A percentile compares a stretch with the other conserved stretches of the same genome.
Conservation (phyloP, 768 basidiomycete genomes). For the Dacryopinax spathularia region DNA sequence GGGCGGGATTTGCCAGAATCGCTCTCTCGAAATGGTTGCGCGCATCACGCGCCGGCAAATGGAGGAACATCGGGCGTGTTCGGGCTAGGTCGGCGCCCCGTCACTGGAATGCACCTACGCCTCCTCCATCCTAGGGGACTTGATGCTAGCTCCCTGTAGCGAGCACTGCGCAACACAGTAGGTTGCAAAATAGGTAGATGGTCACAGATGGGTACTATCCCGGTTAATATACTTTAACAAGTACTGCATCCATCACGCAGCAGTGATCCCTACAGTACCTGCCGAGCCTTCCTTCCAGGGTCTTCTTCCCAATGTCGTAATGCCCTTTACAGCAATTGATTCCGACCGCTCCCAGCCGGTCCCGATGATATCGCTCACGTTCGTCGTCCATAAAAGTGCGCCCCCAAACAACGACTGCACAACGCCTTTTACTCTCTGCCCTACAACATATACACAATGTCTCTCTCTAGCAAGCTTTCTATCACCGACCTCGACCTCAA, state of each 20-base stretch:
- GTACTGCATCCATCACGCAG: background rate
- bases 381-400: background rate
- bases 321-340: background rate
- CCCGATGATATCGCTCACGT: conserved; percentile 4
- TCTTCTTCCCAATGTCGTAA: background rate
- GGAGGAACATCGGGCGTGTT: too few species aligned
- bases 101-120: too few species aligned
- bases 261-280: background rate
- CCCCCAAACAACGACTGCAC: background rate
- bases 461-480: conserved; percentile 85
- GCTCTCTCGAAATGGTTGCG: too few species aligned
- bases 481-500: conserved; percentile 83
- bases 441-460: conserved; percentile 39
- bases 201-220: background rate
- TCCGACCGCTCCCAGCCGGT: background rate
- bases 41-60: too few species aligned
- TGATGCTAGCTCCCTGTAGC: too few species aligned
- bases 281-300: background rate
- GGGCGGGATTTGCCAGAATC: too few species aligned
- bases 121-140: too few species aligned
- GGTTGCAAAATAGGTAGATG: too few species aligned
- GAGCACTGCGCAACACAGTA: too few species aligned
- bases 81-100: too few species aligned
- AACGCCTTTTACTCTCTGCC: background rate
- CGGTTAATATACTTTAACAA: background rate